Evolutionary conservation across 805 yeast species (phyloP).

Genomic region (Priceomyces haplophilus): DNA sequence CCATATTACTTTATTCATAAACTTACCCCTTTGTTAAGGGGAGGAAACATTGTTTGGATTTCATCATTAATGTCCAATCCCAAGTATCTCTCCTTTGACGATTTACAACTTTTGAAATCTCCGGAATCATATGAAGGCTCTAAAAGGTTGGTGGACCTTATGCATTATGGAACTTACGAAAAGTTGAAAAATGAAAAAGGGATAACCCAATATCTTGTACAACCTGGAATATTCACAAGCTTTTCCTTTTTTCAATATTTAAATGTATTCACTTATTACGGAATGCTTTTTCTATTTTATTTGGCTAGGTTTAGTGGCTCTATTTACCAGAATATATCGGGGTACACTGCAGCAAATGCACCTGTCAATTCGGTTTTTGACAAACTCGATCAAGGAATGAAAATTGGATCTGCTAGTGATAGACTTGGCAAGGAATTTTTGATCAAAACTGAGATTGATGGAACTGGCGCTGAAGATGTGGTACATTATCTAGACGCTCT

Average conservation of each 20-base stretch:
- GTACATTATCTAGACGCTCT: slow-evolving; percentile 57
- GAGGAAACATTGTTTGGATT: slow-evolving; percentile 79
- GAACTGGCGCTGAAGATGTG: slow-evolving; percentile 67
- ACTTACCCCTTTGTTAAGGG: slow-evolving; percentile 54
- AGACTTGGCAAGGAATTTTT: slow-evolving; percentile 65
- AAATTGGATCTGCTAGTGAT: slow-evolving; percentile 67
- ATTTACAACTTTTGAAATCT: slow-evolving; percentile 64
- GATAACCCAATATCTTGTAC: slow-evolving; percentile 72
- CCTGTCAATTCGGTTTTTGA: slow-evolving; percentile 57
- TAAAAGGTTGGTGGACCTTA: slow-evolving; percentile 77
- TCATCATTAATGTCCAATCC: slow-evolving; percentile 81
- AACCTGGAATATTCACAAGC: slow-evolving; percentile 92
- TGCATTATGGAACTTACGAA: slow-evolving; percentile 70
- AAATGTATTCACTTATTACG: slow-evolving; percentile 75
- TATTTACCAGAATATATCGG: slow-evolving; percentile 83
- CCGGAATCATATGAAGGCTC: slow-evolving; percentile 86
- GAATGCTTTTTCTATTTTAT: slow-evolving; percentile 83
- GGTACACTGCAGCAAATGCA: slow-evolving; percentile 88
- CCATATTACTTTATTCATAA: slow-evolving; percentile 82
- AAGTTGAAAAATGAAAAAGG: slow-evolving; percentile 46
- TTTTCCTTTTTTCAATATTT: slow-evolving; percentile 74
- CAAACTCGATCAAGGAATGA: slow-evolving; percentile 51
- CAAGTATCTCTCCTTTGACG: slow-evolving; percentile 67
- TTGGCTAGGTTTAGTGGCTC: slow-evolving; percentile 80
- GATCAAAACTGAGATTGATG: slow-evolving; percentile 52